Evolutionary conservation across 2,329 filamentous ascomycete genomes (phyloP).

Genomic region (Ophiostoma himal-ulmi): DNA sequence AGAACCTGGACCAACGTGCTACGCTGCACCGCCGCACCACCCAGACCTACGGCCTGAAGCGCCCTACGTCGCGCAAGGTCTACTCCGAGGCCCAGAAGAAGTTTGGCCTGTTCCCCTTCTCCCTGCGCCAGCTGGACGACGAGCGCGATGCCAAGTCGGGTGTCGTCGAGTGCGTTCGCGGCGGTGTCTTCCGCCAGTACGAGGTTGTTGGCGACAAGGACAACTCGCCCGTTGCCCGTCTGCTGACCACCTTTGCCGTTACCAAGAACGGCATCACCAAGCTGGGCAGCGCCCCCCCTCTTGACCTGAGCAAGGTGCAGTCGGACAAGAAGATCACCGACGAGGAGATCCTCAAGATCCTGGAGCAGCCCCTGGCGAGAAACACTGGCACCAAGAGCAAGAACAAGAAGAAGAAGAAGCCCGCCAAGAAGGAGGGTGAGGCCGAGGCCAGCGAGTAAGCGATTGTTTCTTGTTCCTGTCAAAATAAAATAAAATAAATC

Average conservation of each 20-base stretch:
- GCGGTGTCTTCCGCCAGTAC: slow-evolving; percentile 89
- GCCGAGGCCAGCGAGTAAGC: slow-evolving; percentile 25
- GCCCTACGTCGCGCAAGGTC: slow-evolving; percentile 84
- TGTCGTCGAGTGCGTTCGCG: slow-evolving; percentile 91
- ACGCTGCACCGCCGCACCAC: slow-evolving; percentile 91
- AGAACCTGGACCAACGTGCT: slow-evolving; percentile 77
- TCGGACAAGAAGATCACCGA: slow-evolving; percentile 97
- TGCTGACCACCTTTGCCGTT: slow-evolving; percentile 88
- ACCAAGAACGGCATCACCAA: slow-evolving; percentile 95
- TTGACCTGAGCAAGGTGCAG: slow-evolving; percentile 78
- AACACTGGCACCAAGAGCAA: slow-evolving; percentile 81
- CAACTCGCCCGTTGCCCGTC: slow-evolving; percentile 71
- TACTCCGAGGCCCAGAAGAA: slow-evolving; percentile 94
- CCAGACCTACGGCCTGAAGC: slow-evolving; percentile 88
- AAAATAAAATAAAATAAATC: neutral
- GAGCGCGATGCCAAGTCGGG: slow-evolving; percentile 94
- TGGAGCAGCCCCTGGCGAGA: slow-evolving; percentile 80
- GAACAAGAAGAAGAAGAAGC: slow-evolving; percentile 74
- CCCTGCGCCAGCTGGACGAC: slow-evolving; percentile 90
- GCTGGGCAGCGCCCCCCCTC: slow-evolving; percentile 67
- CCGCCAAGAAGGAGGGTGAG: slow-evolving; percentile 42
- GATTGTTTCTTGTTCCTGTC: neutral
- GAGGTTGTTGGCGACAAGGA: slow-evolving; percentile 95
- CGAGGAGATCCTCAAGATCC: slow-evolving; percentile 89
- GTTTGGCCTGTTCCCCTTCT: slow-evolving; percentile 97